Evolutionary conservation across 2,329 filamentous ascomycete species (phyloP).

Genomic region (Epichloe brachyelytri): DNA sequence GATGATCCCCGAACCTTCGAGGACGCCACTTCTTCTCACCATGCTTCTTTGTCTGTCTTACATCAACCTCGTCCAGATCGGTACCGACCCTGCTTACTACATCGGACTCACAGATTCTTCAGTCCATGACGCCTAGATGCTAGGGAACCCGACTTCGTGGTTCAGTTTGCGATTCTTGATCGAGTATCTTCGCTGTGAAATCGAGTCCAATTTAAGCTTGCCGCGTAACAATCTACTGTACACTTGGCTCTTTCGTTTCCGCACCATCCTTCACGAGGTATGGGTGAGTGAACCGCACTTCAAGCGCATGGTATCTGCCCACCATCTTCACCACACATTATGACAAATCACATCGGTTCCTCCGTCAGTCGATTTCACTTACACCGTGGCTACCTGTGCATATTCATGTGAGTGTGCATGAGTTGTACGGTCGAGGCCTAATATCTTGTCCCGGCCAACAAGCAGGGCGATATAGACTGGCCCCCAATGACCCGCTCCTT

Average conservation of each 20-base stretch:
- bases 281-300: background rate
- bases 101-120: background rate
- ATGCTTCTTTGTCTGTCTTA: background rate
- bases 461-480: background rate
- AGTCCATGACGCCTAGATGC: background rate
- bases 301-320: background rate
- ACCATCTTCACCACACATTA: background rate
- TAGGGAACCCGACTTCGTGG: background rate
- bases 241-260: background rate
- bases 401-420: constrained; percentile 3
- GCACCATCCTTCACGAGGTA: background rate
- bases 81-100: background rate
- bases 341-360: constrained; percentile 3
- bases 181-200: background rate
- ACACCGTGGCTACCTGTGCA: constrained; percentile 3
- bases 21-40: background rate
- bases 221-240: background rate
- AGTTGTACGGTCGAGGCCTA: constrained; percentile 2
- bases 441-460: background rate
- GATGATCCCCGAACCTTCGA: background rate
- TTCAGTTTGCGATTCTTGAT: background rate
- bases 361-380: background rate
- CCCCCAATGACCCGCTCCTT: background rate
- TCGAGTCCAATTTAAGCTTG: background rate
- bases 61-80: background rate